These are phyloP conservation scores for Gossypium thurberi DNA, from an alignment of 345 rosid genomes.

Conservation along the genomic window DNA sequence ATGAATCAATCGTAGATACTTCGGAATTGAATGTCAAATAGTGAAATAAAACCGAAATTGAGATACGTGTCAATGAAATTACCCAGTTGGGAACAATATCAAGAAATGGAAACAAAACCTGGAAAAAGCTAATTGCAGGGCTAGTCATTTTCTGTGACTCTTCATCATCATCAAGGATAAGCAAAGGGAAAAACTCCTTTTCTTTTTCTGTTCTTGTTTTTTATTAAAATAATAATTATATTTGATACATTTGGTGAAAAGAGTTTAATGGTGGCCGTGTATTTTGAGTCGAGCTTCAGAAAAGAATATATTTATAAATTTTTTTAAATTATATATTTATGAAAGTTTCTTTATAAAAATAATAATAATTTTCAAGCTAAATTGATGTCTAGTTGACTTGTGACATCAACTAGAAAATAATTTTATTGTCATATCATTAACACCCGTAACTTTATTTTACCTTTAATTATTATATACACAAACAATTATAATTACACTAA, in stretches of 20 bases:
- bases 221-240: background rate
- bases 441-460: too few relatives aligned
- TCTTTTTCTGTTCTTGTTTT: background rate
- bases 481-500: too few relatives aligned
- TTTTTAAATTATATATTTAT: too few relatives aligned
- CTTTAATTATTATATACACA: too few relatives aligned
- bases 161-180: background rate
- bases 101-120: background rate
- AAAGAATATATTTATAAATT: too few relatives aligned
- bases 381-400: rapidly evolving
- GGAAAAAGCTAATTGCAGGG: slow-evolving; percentile 1
- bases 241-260: background rate
- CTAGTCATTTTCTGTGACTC: background rate
- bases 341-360: too few relatives aligned
- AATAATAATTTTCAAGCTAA: too few relatives aligned
- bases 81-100: background rate
- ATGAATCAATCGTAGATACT: too few relatives aligned
- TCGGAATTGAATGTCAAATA: too few relatives aligned
- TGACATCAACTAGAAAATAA: too few relatives aligned
- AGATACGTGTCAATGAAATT: background rate
- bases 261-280: background rate
- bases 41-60: too few relatives aligned
- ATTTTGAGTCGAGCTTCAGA: background rate
- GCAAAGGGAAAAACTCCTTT: background rate
- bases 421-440: too few relatives aligned